These are phyloP conservation scores for Trypanosomatidae sp. DNA, from an alignment of 208 protist genomes.

Conservation along the genomic window DNA sequence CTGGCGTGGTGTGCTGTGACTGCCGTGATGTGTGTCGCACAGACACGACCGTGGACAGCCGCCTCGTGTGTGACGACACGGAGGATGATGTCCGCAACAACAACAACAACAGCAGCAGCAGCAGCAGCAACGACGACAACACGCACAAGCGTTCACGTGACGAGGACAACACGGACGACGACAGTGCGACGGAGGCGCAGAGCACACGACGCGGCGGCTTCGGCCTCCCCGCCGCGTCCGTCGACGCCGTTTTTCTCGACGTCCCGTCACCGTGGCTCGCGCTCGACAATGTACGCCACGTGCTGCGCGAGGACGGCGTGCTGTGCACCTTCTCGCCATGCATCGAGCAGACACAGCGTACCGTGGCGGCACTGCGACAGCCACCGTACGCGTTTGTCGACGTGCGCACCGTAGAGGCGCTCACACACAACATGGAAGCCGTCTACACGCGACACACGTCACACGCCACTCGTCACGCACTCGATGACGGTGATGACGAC, in stretches of 20 bases:
- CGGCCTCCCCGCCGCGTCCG: slow-evolving; percentile 42
- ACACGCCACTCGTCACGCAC: slow-evolving; percentile 5
- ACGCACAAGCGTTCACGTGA: slow-evolving; percentile 7
- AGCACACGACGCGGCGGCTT: slow-evolving; percentile 38
- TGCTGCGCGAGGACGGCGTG: slow-evolving; percentile 69
- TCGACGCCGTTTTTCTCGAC: slow-evolving; percentile 90
- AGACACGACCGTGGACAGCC: slow-evolving; percentile 4
- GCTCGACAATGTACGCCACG: slow-evolving; percentile 75
- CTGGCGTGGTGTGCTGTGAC: slow-evolving; percentile 46
- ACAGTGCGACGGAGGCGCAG: slow-evolving; percentile 17
- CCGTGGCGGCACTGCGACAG: slow-evolving; percentile 37
- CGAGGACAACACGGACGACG: slow-evolving; percentile 7
- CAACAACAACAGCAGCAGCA: not conserved
- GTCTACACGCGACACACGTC: slow-evolving; percentile 45
- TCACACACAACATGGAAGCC: slow-evolving; percentile 64
- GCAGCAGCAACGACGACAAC: slow-evolving; percentile 2
- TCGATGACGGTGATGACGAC: not conserved
- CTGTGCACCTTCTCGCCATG: slow-evolving; percentile 90
- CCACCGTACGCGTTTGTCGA: slow-evolving; percentile 63
- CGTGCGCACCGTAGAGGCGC: slow-evolving; percentile 78
- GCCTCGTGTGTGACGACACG: not conserved
- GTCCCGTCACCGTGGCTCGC: slow-evolving; percentile 81
- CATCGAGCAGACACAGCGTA: slow-evolving; percentile 90
- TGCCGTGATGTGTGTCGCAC: slow-evolving; percentile 80
- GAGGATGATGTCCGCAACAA: not conserved